phyloP scores from a whole-genome alignment of 129 eudicot genomes.

The Centrapalus pauciflorus region DNA sequence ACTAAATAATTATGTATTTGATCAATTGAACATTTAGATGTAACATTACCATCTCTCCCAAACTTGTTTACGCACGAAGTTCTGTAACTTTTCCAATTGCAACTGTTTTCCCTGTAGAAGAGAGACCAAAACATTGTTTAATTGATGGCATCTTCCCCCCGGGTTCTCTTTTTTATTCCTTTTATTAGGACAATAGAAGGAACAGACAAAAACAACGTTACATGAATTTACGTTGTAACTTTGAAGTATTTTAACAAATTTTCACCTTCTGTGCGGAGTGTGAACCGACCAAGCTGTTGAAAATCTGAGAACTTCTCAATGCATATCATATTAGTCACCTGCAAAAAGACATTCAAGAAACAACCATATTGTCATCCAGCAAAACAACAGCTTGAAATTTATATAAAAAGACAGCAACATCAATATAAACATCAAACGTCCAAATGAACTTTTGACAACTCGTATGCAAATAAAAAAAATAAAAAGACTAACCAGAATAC shows the following conservation, averaged over 20 bases:
- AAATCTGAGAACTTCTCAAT: constrained; percentile 75
- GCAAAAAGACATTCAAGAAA: not conserved
- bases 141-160: not conserved
- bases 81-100: constrained; percentile 70
- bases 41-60: constrained; percentile 31
- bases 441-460: not conserved
- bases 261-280: constrained; percentile 88
- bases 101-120: constrained; percentile 65
- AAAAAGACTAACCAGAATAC: constrained; percentile 64
- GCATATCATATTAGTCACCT: constrained; percentile 79
- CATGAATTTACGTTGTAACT: not conserved
- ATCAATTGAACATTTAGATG: too few species aligned
- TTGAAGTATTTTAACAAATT: not conserved
- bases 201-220: not conserved
- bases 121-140: not conserved
- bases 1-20: too few species aligned
- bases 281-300: constrained; percentile 75
- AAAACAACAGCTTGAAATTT: not conserved
- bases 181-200: not conserved
- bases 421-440: not conserved
- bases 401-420: too few species aligned
- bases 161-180: not conserved
- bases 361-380: not conserved
- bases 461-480: too few species aligned
- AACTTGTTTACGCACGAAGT: constrained; percentile 46